These are phyloP conservation scores for Yamadazyma kitorensis DNA, from an alignment of 805 yeast species.

Conservation along the genomic window DNA sequence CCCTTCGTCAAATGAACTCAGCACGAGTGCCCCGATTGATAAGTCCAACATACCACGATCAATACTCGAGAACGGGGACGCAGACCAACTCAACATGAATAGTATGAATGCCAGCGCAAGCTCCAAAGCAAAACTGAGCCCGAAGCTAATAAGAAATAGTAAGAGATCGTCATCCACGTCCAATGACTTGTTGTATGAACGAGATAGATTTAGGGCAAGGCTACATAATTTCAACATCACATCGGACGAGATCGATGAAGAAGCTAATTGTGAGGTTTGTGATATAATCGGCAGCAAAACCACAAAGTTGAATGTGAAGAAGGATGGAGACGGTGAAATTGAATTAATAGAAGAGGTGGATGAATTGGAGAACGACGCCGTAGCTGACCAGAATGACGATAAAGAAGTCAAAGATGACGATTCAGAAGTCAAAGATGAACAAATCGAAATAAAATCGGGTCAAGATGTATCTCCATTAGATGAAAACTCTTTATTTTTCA, in stretches of 20 bases:
- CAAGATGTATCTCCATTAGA: conserved; percentile 7
- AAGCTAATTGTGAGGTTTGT: conserved; percentile 29
- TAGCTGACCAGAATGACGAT: too few species aligned
- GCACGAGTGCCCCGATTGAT: not conserved
- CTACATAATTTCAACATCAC: conserved; percentile 28
- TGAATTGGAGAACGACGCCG: too few species aligned
- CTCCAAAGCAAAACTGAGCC: too few species aligned
- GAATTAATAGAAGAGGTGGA: not conserved
- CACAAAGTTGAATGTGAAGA: conserved; percentile 28
- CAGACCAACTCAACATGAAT: too few species aligned
- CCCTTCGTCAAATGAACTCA: not conserved
- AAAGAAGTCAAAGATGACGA: not conserved
- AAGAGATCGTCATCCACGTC: conserved; percentile 40
- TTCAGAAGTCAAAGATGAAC: too few species aligned
- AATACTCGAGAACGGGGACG: not conserved
- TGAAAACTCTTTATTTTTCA: conserved; percentile 1
- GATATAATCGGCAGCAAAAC: conserved; percentile 37
- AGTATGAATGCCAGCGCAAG: too few species aligned
- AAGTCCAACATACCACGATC: not conserved
- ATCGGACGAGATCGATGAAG: conserved; percentile 5
- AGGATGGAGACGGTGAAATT: not conserved
- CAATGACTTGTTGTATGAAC: conserved; percentile 36
- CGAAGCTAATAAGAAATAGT: conserved; percentile 4
- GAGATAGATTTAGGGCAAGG: conserved; percentile 42
- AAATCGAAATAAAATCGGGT: too few species aligned